Conservation (phyloP, 2,329 filamentous ascomycete species). For the Ophiosphaerella narmari region DNA sequence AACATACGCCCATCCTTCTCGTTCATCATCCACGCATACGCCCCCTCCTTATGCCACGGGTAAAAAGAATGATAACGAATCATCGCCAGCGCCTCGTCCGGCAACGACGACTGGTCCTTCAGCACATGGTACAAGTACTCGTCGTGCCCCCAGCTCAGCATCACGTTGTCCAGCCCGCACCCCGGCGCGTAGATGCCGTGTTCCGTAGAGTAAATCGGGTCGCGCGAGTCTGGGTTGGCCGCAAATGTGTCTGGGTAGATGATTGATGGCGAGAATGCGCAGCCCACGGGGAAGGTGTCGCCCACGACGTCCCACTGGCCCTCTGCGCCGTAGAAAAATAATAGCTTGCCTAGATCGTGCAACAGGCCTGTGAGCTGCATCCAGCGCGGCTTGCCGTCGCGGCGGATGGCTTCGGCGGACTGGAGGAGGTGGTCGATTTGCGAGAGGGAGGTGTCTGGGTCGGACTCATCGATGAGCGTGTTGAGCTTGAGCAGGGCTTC, state of each 20-base stretch:
- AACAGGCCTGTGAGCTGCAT: constrained; percentile 79
- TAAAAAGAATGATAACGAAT: constrained; percentile 94
- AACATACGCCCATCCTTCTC: constrained; percentile 80
- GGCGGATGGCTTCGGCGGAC: constrained; percentile 84
- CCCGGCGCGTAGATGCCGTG: constrained; percentile 79
- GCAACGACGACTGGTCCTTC: constrained; percentile 79
- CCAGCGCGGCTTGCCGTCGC: constrained; percentile 81
- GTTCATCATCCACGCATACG: constrained; percentile 82
- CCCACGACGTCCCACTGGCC: constrained; percentile 95
- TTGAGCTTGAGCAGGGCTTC: constrained; percentile 92
- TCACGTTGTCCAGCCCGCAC: constrained; percentile 84
- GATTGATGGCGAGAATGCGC: constrained; percentile 74
- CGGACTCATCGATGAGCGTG: constrained; percentile 86
- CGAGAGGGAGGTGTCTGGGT: constrained; percentile 83
- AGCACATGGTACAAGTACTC: constrained; percentile 87
- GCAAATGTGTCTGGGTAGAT: constrained; percentile 80
- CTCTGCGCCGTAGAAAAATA: constrained; percentile 79
- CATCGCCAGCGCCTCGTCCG: constrained; percentile 84
- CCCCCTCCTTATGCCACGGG: constrained; percentile 83
- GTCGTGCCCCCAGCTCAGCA: constrained; percentile 90
- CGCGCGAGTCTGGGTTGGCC: constrained; percentile 72
- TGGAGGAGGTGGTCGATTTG: constrained; percentile 92
- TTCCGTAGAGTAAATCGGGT: constrained; percentile 75
- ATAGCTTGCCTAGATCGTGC: constrained; percentile 79
- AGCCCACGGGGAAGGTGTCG: constrained; percentile 80